Base-by-base conservation (phyloP, 2,329 filamentous ascomycete genomes). In the Eutypella sp. region DNA sequence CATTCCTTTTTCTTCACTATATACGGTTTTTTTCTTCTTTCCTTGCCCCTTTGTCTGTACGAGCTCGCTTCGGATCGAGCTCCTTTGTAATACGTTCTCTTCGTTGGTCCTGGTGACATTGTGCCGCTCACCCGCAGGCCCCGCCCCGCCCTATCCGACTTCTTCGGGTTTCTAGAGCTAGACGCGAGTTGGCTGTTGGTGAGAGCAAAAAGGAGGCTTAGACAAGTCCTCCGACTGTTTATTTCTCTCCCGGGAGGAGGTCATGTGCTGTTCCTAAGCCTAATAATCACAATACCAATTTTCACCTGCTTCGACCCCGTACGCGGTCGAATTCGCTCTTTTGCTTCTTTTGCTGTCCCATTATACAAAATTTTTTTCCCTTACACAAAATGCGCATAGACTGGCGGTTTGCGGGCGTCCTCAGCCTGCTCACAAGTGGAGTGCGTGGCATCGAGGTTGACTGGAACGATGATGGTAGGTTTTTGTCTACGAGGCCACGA, bases 401-500 rank as follows among this genome's bases (percentile, higher is more conserved):
- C 46, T 46, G 58, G 42, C 48, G 40, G 16, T 44, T 49, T 16
- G 53, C 55, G 50, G 59, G 58, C 52, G 40, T 53, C 46, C 36
- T 61, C 15, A 51, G 58, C 54, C 56, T 66, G 47, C 51, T 64
- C 43, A 57, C 56, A 36, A 54, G 55, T 48, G 48, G 52, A 23
- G 56, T 50, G n/a, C 44, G 53, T 15, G 62, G 59, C 20, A 51
- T 69, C 49, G 41, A 62, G 25, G 51, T 70, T 34, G 58, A 65
- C 44, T 55, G 66, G 23, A 57, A 54, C 38, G 60, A 55, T 48
- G 59, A 65, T 23, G 55, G 67, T 69, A 55, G 23, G 60, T 47
- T 24, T n/a, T n/a, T n/a, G n/a, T n/a, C n/a, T n/a, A n/a, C n/a
- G n/a, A n/a, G n/a, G n/a, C n/a, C n/a, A n/a, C n/a, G n/a, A n/a